A percentile compares a stretch with the other conserved stretches of the same genome.
These are phyloP conservation scores for Hygrocybe coccinea DNA, from an alignment of 768 basidiomycete species.

Conservation along the genomic window DNA sequence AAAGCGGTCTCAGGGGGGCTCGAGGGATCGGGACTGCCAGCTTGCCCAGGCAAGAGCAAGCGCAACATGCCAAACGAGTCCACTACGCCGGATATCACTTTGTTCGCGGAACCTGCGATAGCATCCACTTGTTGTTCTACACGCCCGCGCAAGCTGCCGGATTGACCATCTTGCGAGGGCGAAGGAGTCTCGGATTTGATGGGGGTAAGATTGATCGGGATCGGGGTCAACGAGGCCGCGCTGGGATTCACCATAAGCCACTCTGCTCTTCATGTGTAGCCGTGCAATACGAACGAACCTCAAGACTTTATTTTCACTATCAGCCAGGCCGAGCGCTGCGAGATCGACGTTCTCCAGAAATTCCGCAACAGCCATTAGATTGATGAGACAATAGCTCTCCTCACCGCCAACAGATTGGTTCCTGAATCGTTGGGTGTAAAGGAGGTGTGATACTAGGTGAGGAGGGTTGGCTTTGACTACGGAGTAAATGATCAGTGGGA, in stretches of 20 bases:
- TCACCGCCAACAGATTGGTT: constrained; percentile 66
- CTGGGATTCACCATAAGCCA: constrained; percentile 32
- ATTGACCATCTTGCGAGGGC: constrained; percentile 37
- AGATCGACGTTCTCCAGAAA: constrained; percentile 95
- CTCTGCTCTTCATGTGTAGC: not conserved
- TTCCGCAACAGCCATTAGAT: constrained; percentile 91
- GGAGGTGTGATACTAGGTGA: constrained; percentile 67
- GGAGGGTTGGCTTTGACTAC: constrained; percentile 91
- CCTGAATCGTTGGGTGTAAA: constrained; percentile 58
- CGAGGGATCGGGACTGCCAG: constrained; percentile 18
- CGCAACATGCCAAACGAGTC: constrained; percentile 86
- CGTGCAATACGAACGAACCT: constrained; percentile 41
- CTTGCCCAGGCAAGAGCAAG: constrained; percentile 38
- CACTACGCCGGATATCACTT: constrained; percentile 81
- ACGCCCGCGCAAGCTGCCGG: constrained; percentile 57
- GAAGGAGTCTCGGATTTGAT: constrained; percentile 42
- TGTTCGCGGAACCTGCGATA: constrained; percentile 77
- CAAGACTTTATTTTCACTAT: constrained; percentile 47
- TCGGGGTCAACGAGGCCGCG: constrained; percentile 75
- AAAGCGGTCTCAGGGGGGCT: constrained; percentile 7
- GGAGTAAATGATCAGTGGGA: constrained; percentile 90
- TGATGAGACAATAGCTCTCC: constrained; percentile 89
- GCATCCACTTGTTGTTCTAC: constrained; percentile 78
- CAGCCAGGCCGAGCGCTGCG: constrained; percentile 55
- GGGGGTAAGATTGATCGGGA: constrained; percentile 60